Evolutionary conservation across 805 yeast genomes (phyloP), one percentile per base, ranked within the genome.

Genomic region (Candida ponderosae): DNA sequence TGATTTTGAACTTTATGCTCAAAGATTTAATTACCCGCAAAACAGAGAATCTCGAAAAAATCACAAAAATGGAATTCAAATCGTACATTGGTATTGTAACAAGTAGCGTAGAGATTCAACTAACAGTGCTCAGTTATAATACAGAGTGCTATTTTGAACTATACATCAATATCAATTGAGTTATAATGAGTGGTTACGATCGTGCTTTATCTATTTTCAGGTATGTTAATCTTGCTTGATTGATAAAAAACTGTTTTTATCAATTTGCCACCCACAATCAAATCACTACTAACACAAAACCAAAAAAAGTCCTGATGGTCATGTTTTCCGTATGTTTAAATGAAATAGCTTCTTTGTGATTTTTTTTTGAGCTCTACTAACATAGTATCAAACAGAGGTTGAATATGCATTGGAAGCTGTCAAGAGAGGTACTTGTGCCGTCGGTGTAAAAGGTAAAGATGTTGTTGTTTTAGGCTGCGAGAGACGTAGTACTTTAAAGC

Each of bases 361-460:
- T 21, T 7, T 21, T 21, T 7, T 7, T 21, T 6, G 23, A 62
- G 66, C 59, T 62, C 60, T 67, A 37, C 31, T 21, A 4, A 21
- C 29, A 21, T 21, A 11, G 11, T 21, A 31, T 41, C 35, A 38
- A 48, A 32, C 54, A 74, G 81, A 93, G 72, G 98, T 93, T 31
- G 97, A 93, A 62, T 93, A 93, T 54, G 98, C 98, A 19, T 72
- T 83, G 29, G 98, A 93, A 60, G 98, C 98, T 1, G 98, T 93
- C 32, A 93, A 90, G 58, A 77, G 97, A 64, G 98, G 98, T 42
- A 93, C 98, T 3, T 87, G 96, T 59, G 96, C 97, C 2, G 96
- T 93, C 33, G 98, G 97, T 30, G 90, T 93, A 41, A 90, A 89
- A 59, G 97, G 97, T 37, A 72, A 74, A 44, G 81, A 79, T 43